Evolutionary conservation across 2,329 filamentous ascomycete species (phyloP), one percentile per base, ranked within the genome.

Genomic region (Aulographum hederae): DNA sequence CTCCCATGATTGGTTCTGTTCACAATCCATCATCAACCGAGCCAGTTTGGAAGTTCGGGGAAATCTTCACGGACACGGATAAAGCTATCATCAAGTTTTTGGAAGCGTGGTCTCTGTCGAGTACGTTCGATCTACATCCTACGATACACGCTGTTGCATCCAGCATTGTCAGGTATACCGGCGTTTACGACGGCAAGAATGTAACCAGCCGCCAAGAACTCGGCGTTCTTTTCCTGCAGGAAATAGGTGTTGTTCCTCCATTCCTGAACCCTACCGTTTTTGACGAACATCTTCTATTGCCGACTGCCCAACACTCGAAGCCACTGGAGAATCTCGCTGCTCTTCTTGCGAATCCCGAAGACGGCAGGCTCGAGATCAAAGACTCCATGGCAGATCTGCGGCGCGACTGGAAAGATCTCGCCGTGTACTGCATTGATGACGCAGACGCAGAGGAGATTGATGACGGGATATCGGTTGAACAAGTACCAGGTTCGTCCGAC

Each of bases 171-270:
- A n/a, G n/a, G n/a, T n/a, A n/a, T n/a, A n/a, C n/a, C n/a, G n/a
- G n/a, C n/a, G n/a, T n/a, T n/a, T n/a, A n/a, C n/a, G n/a, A n/a
- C n/a, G n/a, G n/a, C n/a, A n/a, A n/a, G n/a, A n/a, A n/a, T n/a
- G n/a, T n/a, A n/a, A n/a, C n/a, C n/a, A n/a, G n/a, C n/a, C n/a
- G n/a, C n/a, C n/a, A n/a, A n/a, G n/a, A n/a, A n/a, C n/a, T n/a
- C n/a, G n/a, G n/a, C n/a, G n/a, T n/a, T n/a, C n/a, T n/a, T 1
- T 81, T 85, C 39, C 52, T 89, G 18, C 77, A 85, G 43, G 80
- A 89, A 47, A 60, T 85, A 26, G 78, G 78, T 8, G 69, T 72
- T 32, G 63, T 82, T 26, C 55, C 67, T 5, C 75, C 78, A 0
- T 80, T 74, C 65, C 76, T 84, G 42, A 68, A 80, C 30, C 64